Conservation (phyloP, 441 rosid genomes). For the Euphorbia celastroides region DNA sequence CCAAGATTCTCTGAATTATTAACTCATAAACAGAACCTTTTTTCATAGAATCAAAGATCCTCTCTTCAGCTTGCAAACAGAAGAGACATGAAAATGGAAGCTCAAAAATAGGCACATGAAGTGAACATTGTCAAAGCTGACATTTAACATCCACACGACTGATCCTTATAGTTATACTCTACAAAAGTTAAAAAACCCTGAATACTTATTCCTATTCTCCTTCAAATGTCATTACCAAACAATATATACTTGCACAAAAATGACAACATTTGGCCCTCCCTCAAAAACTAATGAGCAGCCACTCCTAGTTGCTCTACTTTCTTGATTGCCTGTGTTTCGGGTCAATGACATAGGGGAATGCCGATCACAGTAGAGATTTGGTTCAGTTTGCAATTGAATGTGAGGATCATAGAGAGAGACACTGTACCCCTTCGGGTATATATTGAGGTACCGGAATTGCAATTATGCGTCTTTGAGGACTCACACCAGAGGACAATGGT, state of each 20-base stretch:
- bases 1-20: slow-evolving; percentile 12
- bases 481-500: slow-evolving; percentile 20
- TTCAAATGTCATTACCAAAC: slow-evolving; percentile 30
- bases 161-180: slow-evolving; percentile 24
- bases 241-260: slow-evolving; percentile 42
- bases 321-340: slow-evolving; percentile 13
- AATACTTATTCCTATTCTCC: slow-evolving; percentile 33
- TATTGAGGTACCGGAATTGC: slow-evolving; percentile 64
- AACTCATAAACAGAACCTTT: too few relatives aligned
- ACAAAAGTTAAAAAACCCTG: slow-evolving; percentile 21
- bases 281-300: slow-evolving; percentile 22
- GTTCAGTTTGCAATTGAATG: slow-evolving; percentile 15
- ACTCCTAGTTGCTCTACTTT: slow-evolving; percentile 15
- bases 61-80: neutral
- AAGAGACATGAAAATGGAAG: slow-evolving; percentile 15
- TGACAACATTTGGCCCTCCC: slow-evolving; percentile 25
- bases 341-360: slow-evolving; percentile 20
- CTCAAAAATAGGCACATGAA: neutral
- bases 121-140: too few relatives aligned
- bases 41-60: too few relatives aligned
- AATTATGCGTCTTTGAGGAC: slow-evolving; percentile 59
- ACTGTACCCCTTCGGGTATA: slow-evolving; percentile 79
- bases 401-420: slow-evolving; percentile 62
- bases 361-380: slow-evolving; percentile 14
- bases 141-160: slow-evolving; percentile 25